Conservation (phyloP, 1,284 basidiomycete species). For the Kwoniella shivajii region DNA sequence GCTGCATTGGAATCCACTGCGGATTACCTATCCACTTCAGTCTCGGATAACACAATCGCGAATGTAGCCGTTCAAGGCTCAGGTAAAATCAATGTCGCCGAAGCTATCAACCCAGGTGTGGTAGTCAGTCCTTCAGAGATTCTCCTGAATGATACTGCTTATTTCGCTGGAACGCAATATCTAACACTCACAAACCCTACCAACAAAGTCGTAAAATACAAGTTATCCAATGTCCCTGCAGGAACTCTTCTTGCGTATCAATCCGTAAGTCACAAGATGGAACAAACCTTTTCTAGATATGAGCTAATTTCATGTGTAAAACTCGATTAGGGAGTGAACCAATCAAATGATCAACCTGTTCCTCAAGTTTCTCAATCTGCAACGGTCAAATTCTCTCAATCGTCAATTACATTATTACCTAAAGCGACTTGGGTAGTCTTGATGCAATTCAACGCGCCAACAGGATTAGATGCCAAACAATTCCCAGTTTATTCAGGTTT, state of each 20-base stretch:
- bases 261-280: constrained; percentile 18
- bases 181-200: constrained; percentile 43
- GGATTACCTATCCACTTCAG: constrained; percentile 58
- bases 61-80: constrained; percentile 68
- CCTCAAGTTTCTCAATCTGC: constrained; percentile 30
- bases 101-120: constrained; percentile 63
- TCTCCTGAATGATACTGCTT: constrained; percentile 69
- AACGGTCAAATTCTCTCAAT: constrained; percentile 35
- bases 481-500: constrained; percentile 49
- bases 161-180: constrained; percentile 58
- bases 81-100: constrained; percentile 66
- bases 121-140: constrained; percentile 64
- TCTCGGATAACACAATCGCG: constrained; percentile 60
- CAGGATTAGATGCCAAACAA: constrained; percentile 32
- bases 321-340: constrained; percentile 30
- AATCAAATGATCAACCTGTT: constrained; percentile 36
- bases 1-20: constrained; percentile 66
- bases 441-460: constrained; percentile 36
- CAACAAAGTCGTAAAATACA: constrained; percentile 27
- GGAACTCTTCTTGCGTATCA: constrained; percentile 34
- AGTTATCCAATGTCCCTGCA: constrained; percentile 37
- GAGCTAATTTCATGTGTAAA: neutral
- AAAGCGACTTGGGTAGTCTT: constrained; percentile 29
- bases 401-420: constrained; percentile 32
- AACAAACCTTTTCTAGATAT: neutral